Evolutionary conservation across 345 rosid genomes (phyloP).

Genomic region (Pistacia vera): DNA sequence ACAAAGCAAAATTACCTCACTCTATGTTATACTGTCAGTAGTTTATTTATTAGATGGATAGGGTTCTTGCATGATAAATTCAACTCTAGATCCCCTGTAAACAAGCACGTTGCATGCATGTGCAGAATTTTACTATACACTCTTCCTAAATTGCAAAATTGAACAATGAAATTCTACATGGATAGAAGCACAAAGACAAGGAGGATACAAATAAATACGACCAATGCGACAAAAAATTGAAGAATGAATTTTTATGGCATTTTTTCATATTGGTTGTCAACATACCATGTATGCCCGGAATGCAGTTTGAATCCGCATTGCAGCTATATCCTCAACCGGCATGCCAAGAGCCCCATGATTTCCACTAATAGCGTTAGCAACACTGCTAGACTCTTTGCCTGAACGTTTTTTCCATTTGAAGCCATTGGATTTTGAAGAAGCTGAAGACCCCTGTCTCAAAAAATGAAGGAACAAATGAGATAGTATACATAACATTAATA

Average conservation of each 20-base stretch:
- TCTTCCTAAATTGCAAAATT: not conserved
- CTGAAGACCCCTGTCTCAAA: slow-evolving; percentile 49
- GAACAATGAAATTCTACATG: not conserved
- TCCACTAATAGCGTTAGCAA: slow-evolving; percentile 20
- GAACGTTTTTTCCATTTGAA: slow-evolving; percentile 53
- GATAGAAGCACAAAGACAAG: not conserved
- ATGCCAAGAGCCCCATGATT: slow-evolving; percentile 32
- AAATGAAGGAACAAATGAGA: slow-evolving; percentile 8
- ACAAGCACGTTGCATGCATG: not conserved
- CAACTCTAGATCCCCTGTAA: slow-evolving; percentile 7
- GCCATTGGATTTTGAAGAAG: slow-evolving; percentile 61
- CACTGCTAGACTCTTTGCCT: slow-evolving; percentile 29
- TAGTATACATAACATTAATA: not conserved
- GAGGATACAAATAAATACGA: not conserved
- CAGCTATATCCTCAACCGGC: slow-evolving; percentile 63
- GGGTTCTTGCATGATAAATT: not conserved
- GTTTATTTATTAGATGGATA: not conserved
- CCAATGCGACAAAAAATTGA: not conserved
- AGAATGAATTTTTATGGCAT: not conserved
- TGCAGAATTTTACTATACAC: not conserved
- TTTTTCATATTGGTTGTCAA: not conserved
- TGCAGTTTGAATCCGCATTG: slow-evolving; percentile 70
- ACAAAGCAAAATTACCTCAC: not conserved
- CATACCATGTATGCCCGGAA: slow-evolving; percentile 75
- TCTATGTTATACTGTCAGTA: not conserved